Evolutionary conservation across 805 yeast species (phyloP).

Genomic region (Suhomyces sp.): DNA sequence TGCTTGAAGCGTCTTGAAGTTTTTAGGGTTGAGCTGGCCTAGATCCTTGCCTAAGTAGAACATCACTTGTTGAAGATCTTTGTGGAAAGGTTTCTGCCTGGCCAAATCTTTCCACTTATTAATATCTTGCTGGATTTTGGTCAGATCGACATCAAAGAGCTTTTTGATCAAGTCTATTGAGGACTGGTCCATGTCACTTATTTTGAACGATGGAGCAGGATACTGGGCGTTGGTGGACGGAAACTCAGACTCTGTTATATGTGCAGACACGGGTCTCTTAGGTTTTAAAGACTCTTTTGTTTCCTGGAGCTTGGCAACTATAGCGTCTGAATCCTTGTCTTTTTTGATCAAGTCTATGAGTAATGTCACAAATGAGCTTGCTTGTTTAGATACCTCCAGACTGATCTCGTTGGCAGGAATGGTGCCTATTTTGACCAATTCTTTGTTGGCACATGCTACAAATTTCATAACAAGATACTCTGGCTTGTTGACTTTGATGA

Average conservation of each 20-base stretch:
- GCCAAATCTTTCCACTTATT: slow-evolving; percentile 38
- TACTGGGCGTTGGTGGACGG: slow-evolving; percentile 15
- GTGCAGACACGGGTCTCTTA: slow-evolving; percentile 5
- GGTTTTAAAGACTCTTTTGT: slow-evolving; percentile 39
- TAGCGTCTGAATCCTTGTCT: slow-evolving; percentile 36
- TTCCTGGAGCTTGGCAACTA: slow-evolving; percentile 43
- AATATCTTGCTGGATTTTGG: slow-evolving; percentile 55
- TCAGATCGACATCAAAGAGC: slow-evolving; percentile 48
- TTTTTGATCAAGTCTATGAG: slow-evolving; percentile 34
- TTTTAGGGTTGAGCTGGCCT: slow-evolving; percentile 35
- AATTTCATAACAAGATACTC: slow-evolving; percentile 52
- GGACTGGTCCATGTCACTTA: slow-evolving; percentile 55
- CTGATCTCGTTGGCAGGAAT: slow-evolving; percentile 25
- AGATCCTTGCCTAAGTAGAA: slow-evolving; percentile 36
- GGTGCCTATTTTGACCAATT: slow-evolving; percentile 42
- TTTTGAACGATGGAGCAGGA: slow-evolving; percentile 48
- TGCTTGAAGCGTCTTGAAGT: slow-evolving; percentile 20
- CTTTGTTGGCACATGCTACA: slow-evolving; percentile 52
- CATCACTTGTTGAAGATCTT: slow-evolving; percentile 31
- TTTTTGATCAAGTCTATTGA: slow-evolving; percentile 37
- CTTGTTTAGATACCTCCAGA: slow-evolving; percentile 33
- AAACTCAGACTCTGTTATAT: not conserved
- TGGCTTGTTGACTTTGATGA: slow-evolving; percentile 29
- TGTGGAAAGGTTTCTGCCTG: slow-evolving; percentile 37
- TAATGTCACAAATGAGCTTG: slow-evolving; percentile 34